Evolutionary conservation across 495 filamentous ascomycete species (phyloP), one percentile per base, ranked within the genome.

Genomic region (Aspergillus coremiiformis): DNA sequence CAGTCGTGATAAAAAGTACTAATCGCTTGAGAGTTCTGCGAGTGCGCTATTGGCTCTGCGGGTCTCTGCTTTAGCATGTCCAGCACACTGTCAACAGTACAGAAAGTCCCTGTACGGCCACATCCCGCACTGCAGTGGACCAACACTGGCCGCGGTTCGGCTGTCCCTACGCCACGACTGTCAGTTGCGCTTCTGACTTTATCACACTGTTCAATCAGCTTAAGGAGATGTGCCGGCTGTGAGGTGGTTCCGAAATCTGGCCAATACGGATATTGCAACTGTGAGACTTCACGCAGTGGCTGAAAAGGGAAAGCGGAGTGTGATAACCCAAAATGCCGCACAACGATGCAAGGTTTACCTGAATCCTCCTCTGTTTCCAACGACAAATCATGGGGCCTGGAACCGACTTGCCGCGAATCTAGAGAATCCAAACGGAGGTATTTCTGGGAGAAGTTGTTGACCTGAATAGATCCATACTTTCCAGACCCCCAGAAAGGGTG

Each of bases 61-160:
- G 81, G 78, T 62, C 95, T 90, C 27, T 84, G 81, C 70, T 92
- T 93, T 33, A 98, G 67, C 83, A 95, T 93, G 64, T 92, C 89
- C 44, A 97, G 80, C 11, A 96, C 94, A 45, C 84, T 90, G 63
- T 97, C 93, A 23, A 97, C 89, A 0, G 93, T 94, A 66, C 93
- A 98, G 55, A 98, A 98, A 0, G 94, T 89, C 4, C 93, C 93
- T 0, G 93, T 98, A 5, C 93, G 84, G 4, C 93, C 93, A 69
- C 93, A 98, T 0, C 93, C 93, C 2, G 93, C 93, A 50, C 86
- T 91, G 71, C 93, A 98, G 66, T 98, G 93, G 4, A 98, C 94
- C 17, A 98, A 68, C 44, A 95, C 78, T 14, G 93, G 91, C 33
- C 89, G 67, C 53, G 72, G 72, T 8, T 71, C 69, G 0, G 67